phyloP scores from a whole-genome alignment of 2,329 filamentous ascomycete genomes.

The Periglandula ipomoeae region DNA sequence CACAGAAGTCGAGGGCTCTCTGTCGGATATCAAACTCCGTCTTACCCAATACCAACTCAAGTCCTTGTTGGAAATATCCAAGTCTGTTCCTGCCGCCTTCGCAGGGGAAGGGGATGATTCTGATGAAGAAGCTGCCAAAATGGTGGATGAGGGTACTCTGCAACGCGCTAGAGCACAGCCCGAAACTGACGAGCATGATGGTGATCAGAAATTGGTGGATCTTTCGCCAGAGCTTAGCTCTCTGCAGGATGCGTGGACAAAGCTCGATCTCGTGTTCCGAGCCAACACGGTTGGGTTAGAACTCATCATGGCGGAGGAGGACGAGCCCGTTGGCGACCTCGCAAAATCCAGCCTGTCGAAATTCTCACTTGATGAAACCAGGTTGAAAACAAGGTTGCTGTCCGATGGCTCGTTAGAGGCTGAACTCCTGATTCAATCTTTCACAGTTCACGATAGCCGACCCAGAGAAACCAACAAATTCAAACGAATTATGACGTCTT shows the following conservation, averaged over 20 bases:
- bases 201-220: slow-evolving; percentile 37
- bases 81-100: slow-evolving; percentile 82
- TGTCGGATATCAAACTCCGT: slow-evolving; percentile 87
- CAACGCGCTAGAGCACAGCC: slow-evolving; percentile 36
- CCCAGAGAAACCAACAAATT: slow-evolving; percentile 87
- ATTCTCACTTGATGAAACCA: slow-evolving; percentile 89
- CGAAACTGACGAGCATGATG: slow-evolving; percentile 19
- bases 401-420: slow-evolving; percentile 87
- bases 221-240: slow-evolving; percentile 63
- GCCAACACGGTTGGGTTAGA: slow-evolving; percentile 83
- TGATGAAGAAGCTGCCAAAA: slow-evolving; percentile 64
- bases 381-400: slow-evolving; percentile 84
- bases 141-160: slow-evolving; percentile 53
- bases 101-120: slow-evolving; percentile 56
- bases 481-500: slow-evolving; percentile 94
- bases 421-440: slow-evolving; percentile 86
- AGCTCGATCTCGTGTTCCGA: slow-evolving; percentile 84
- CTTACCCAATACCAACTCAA: slow-evolving; percentile 87
- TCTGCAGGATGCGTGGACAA: slow-evolving; percentile 72
- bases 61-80: slow-evolving; percentile 79
- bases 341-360: slow-evolving; percentile 78
- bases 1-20: slow-evolving; percentile 79
- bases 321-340: slow-evolving; percentile 68
- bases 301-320: slow-evolving; percentile 66
- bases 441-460: slow-evolving; percentile 91